Evolutionary conservation across 2,329 filamentous ascomycete genomes (phyloP).

Genomic region (Tolypocladium sp.): DNA sequence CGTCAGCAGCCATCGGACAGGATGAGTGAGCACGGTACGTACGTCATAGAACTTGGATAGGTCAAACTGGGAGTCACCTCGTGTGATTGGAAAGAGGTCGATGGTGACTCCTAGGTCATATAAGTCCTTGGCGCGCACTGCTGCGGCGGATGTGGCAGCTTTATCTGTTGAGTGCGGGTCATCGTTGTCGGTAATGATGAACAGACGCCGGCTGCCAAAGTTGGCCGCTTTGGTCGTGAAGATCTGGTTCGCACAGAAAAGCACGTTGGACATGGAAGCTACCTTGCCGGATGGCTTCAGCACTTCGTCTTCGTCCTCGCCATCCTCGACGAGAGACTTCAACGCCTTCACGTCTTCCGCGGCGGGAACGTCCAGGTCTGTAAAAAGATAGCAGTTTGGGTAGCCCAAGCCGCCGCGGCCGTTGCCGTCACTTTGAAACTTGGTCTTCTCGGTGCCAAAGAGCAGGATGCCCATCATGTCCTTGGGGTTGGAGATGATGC

Average conservation of each 20-base stretch:
- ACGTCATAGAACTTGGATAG: constrained; percentile 86
- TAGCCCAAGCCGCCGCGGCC: constrained; percentile 56
- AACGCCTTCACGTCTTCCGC: constrained; percentile 79
- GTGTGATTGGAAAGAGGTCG: constrained; percentile 84
- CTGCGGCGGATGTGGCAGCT: constrained; percentile 62
- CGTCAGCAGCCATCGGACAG: constrained; percentile 1
- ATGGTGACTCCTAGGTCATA: constrained; percentile 90
- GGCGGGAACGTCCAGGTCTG: constrained; percentile 78
- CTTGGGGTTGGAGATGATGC: constrained; percentile 91
- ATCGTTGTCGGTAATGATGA: constrained; percentile 92
- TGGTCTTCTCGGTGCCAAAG: constrained; percentile 81
- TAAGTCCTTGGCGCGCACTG: constrained; percentile 84
- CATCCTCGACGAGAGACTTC: constrained; percentile 68
- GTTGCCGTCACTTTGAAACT: constrained; percentile 60
- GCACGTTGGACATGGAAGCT: constrained; percentile 75
- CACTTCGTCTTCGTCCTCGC: constrained; percentile 59
- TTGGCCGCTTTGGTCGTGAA: constrained; percentile 94
- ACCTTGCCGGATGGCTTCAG: constrained; percentile 60
- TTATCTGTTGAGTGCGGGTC: constrained; percentile 71
- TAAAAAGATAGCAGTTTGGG: constrained; percentile 86
- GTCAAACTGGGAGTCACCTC: constrained; percentile 63
- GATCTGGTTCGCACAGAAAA: constrained; percentile 93
- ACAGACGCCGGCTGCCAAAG: constrained; percentile 85
- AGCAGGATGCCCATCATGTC: constrained; percentile 96
- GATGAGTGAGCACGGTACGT: constrained; percentile 15